Base-by-base conservation (phyloP, 352 stramenopile genomes). In the Phytophthora foliorum region DNA sequence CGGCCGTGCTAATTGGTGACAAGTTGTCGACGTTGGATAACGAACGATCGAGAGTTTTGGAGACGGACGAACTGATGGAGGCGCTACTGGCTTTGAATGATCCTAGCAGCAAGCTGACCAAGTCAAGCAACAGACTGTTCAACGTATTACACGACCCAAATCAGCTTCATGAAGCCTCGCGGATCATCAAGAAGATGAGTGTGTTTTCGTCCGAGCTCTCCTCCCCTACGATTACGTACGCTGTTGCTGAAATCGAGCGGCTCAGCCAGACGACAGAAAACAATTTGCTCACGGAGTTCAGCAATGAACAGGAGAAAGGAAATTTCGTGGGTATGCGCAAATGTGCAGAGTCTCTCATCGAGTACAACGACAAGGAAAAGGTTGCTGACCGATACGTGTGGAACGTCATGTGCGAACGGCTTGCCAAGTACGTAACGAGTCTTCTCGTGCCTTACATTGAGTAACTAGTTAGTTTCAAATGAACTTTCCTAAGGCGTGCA, bases 311-410 rank as follows among this genome's bases (percentile, higher is more conserved):
- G 51, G 81, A 93, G 50, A 81, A 78, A 22, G 67, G 72, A 10
- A 74, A 88, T 24, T 66, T 78, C 13, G 61, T 60, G 29, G 67
- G 57, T 0, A 95, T 95, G 88, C 63, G 57, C 7, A 77, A 79
- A 52, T 93, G 81, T 44, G 86, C 80, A 16, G 72, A 81, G 45
- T 93, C 88, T 39, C 72, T 95, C 14, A 87, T 94, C 44, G 88
- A 90, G 55, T 93, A 92, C 72, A 92, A 90, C 36, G 84, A 90
- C 65, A 91, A 91, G 49, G 88, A 95, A 29, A 94, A 93, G 56
- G 83, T 94, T 4, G 81, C 82, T 1, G 88, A 95, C 59, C 84
- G 86, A 44, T 95, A 88, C 45, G 86, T 95, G 29, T 95, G 88
- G 88, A 95, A 95, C 54, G 80, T 95, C 39, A 88, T 94, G 66